A percentile compares a stretch with the other conserved stretches of the same genome.
Evolutionary conservation across 1,284 basidiomycete species (phyloP).

Genomic region (Fomitopsis betulina): DNA sequence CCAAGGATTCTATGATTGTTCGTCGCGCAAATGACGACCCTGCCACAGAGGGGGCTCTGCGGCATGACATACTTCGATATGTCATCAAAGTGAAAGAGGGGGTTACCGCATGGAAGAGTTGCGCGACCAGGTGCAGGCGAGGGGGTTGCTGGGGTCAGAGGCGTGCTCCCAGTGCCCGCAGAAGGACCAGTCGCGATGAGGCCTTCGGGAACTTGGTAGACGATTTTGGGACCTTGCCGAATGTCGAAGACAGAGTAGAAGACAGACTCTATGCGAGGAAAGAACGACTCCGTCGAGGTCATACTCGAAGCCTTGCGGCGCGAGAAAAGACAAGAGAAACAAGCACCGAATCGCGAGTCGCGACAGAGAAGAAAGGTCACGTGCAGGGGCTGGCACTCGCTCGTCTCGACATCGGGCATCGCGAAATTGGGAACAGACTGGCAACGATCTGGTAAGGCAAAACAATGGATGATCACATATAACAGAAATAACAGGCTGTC

Average conservation of each 20-base stretch:
- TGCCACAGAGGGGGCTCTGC: constrained; percentile 79
- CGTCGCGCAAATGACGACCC: constrained; percentile 79
- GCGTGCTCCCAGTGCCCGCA: constrained; percentile 17
- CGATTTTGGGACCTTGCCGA: constrained; percentile 77
- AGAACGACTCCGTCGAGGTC: constrained; percentile 58
- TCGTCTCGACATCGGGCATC: too few species aligned
- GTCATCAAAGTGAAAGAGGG: constrained; percentile 87
- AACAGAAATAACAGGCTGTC: too few species aligned
- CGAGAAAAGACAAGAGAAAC: background rate
- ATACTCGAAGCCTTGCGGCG: constrained; percentile 17
- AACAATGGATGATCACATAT: too few species aligned
- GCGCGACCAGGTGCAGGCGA: constrained; percentile 38
- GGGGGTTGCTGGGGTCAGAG: constrained; percentile 43
- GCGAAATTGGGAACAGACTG: too few species aligned
- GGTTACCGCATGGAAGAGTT: constrained; percentile 33
- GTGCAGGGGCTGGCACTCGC: too few species aligned
- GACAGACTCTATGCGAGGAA: constrained; percentile 79
- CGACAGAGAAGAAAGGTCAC: too few species aligned
- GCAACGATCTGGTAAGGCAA: too few species aligned
- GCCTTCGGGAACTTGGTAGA: constrained; percentile 88
- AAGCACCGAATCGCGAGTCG: background rate
- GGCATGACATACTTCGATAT: constrained; percentile 96
- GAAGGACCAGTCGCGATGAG: constrained; percentile 48
- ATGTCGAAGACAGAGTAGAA: constrained; percentile 89
- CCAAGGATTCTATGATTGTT: constrained; percentile 80